phyloP scores from a whole-genome alignment of 148 eudicot species.

The Hydrangea macrophylla region DNA sequence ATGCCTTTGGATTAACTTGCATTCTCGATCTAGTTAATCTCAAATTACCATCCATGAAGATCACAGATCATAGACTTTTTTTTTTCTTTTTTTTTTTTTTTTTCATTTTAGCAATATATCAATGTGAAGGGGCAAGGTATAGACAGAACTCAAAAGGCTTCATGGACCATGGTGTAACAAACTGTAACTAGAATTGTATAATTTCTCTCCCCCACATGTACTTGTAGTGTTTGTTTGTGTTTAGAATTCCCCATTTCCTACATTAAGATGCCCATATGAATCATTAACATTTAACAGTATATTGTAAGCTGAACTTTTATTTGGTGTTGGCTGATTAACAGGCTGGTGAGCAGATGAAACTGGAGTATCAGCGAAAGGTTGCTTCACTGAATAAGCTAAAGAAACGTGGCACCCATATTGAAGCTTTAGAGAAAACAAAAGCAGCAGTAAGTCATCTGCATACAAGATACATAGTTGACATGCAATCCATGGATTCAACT shows the following conservation, averaged over 20 bases:
- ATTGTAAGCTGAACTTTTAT: neutral
- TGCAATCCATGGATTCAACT: constrained; percentile 98
- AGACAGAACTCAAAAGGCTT: constrained; percentile 2
- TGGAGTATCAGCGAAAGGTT: constrained; percentile 87
- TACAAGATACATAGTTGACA: constrained; percentile 93
- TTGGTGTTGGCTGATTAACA: constrained; percentile 28
- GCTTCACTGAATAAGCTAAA: constrained; percentile 76
- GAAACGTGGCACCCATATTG: constrained; percentile 61
- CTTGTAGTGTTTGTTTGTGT: neutral
- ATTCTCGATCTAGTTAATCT: neutral
- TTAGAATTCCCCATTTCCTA: neutral
- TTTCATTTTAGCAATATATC: constrained; percentile 1
- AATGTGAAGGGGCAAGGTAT: neutral
- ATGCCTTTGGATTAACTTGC: neutral
- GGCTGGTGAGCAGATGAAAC: constrained; percentile 93
- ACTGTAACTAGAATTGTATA: neutral
- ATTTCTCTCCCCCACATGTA: neutral
- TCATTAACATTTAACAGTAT: neutral
- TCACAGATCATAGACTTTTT: neutral
- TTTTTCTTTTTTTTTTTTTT: neutral
- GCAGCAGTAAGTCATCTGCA: constrained; percentile 91
- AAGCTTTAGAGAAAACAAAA: constrained; percentile 84
- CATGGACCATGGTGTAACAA: neutral
- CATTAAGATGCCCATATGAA: neutral
- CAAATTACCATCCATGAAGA: neutral